These are phyloP conservation scores for Colletotrichum orchidophilum DNA, from an alignment of 2,329 filamentous ascomycete genomes.

Conservation along the genomic window DNA sequence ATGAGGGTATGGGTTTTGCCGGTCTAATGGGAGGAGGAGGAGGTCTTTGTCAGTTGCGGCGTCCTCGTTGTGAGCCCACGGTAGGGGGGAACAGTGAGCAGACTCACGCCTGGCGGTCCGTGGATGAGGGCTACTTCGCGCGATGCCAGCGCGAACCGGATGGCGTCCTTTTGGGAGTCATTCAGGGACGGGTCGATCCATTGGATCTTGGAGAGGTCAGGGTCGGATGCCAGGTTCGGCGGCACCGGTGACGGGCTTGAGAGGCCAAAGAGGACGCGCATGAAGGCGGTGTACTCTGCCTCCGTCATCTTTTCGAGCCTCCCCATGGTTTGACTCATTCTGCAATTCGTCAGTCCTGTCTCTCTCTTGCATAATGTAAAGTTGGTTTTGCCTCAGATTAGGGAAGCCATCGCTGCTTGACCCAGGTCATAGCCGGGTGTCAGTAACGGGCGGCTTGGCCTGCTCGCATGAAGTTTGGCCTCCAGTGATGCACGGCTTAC, in stretches of 20 bases:
- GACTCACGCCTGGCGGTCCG: slow-evolving; percentile 81
- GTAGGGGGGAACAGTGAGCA: not conserved
- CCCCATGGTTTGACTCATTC: slow-evolving; percentile 72
- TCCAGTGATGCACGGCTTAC: not conserved
- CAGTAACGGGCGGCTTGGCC: not conserved
- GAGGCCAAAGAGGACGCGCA: slow-evolving; percentile 70
- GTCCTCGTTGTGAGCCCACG: too few species aligned
- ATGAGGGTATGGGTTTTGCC: slow-evolving; percentile 98
- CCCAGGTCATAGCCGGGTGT: not conserved
- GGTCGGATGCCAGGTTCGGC: slow-evolving; percentile 49
- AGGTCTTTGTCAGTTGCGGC: slow-evolving; percentile 20
- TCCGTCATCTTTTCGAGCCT: slow-evolving; percentile 66
- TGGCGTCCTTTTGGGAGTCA: slow-evolving; percentile 73
- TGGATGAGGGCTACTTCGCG: slow-evolving; percentile 90
- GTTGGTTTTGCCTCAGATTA: not conserved
- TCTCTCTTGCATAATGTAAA: not conserved
- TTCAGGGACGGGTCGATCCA: slow-evolving; percentile 73
- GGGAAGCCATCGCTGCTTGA: too few species aligned
- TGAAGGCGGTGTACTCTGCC: slow-evolving; percentile 66
- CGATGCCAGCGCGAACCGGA: slow-evolving; percentile 84
- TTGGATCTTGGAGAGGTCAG: slow-evolving; percentile 56
- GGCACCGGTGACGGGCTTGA: slow-evolving; percentile 60
- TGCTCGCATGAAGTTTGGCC: not conserved
- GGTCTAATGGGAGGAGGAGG: too few species aligned
- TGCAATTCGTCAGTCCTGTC: slow-evolving; percentile 36